Conservation (phyloP, 805 yeast genomes). For the Nakazawaea sp. region DNA sequence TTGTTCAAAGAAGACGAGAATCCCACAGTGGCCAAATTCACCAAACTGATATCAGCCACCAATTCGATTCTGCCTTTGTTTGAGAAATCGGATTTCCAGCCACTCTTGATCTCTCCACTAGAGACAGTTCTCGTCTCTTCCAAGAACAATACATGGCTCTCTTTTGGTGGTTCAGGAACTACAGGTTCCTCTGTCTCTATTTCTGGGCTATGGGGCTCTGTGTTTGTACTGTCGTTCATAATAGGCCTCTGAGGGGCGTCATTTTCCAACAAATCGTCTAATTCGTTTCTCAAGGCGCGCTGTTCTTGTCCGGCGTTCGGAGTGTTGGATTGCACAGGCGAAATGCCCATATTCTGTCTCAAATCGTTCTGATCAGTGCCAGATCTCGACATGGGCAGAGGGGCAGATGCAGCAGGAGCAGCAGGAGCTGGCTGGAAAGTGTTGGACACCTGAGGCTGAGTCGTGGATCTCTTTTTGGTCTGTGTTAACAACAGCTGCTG, state of each 20-base stretch:
- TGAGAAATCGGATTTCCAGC: slow-evolving; percentile 92
- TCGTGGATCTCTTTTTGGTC: neutral
- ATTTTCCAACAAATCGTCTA: slow-evolving; percentile 10
- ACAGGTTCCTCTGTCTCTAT: slow-evolving; percentile 11
- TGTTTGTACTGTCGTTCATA: slow-evolving; percentile 3
- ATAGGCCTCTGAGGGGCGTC: slow-evolving; percentile 8
- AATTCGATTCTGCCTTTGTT: slow-evolving; percentile 76
- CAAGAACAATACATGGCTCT: slow-evolving; percentile 39
- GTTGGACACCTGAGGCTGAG: neutral
- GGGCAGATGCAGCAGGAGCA: neutral
- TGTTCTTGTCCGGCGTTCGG: slow-evolving; percentile 1
- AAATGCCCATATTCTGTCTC: slow-evolving; percentile 2
- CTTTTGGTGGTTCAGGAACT: slow-evolving; percentile 18
- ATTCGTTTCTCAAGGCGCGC: slow-evolving; percentile 1
- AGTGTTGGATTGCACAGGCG: slow-evolving; percentile 5
- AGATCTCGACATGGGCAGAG: neutral
- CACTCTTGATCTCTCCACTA: slow-evolving; percentile 76
- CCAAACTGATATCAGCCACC: slow-evolving; percentile 61
- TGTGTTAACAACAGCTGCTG: slow-evolving; percentile 14
- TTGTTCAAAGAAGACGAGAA: slow-evolving; percentile 21
- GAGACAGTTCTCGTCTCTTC: slow-evolving; percentile 73
- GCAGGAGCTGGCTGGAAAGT: slow-evolving; percentile 1
- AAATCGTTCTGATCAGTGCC: neutral
- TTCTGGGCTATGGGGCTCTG: slow-evolving; percentile 12
- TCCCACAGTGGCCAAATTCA: slow-evolving; percentile 49